Base-by-base conservation (phyloP, 345 rosid species). In the Eucalyptus virginea region DNA sequence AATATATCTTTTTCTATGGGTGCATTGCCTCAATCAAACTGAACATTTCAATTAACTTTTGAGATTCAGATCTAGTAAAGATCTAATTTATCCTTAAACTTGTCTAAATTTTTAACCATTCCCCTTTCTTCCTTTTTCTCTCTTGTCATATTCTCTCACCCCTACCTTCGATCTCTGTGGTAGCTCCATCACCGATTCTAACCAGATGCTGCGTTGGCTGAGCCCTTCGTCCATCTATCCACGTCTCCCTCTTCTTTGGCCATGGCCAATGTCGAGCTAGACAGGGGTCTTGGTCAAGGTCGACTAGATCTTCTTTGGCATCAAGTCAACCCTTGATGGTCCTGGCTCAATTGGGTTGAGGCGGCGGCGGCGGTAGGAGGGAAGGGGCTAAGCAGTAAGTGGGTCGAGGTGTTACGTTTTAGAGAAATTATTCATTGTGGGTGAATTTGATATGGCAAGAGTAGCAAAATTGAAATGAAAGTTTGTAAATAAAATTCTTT, bases 121-220 rank as follows among this genome's bases (percentile, higher is more conserved):
- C 44, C 24, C 12, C 11, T 8, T 69, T 32, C 4, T 69, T 69
- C 4, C 42, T 18, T 7, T 34, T 8, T 32, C 24, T 67, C 18
- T 67, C 40, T 67, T 0, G 23, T 16, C 80, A 2, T 13, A 13
- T 30, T 32, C 23, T 32, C 42, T 34, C 24, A 4, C 81, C 42
- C 81, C 4, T 3, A 21, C 44, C 81, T 34, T 69, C 7, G 6
- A 69, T 69, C 13, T 69, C 44, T 4, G 3, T 69, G 44, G 24
- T 5, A 32, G 24, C 13, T 69, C 42, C 81, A 3, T 69, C 80
- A 32, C 6, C 0, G 7, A 34, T 69, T 32, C 7, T 9, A 37
- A 69, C 24, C 13, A 5, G 4, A 69, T 0, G 23, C 0, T 34
- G 1, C 4, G 0, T 18, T 67, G 44, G 44, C 4, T 9, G 7